Percentiles rank a stretch among this genome's conserved stretches.
Conservation (phyloP, 176 grass and related monocot genomes). For the Oryza brachyantha region DNA sequence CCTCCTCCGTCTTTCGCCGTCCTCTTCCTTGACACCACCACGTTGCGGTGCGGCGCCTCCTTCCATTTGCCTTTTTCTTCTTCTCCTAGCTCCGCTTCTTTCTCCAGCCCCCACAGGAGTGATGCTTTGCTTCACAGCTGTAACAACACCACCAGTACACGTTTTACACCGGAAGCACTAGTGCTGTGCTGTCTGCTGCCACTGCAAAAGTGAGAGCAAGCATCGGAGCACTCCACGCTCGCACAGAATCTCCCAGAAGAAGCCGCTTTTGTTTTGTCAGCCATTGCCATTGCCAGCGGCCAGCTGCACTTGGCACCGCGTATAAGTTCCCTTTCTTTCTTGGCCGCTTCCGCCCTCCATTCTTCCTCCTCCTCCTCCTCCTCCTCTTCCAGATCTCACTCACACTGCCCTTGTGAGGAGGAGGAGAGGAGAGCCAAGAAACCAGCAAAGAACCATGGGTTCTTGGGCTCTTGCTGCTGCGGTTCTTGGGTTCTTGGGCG, state of each 20-base stretch:
- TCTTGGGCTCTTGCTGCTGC: conserved; percentile 27
- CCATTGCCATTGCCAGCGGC: conserved; percentile 32
- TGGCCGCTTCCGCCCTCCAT: conserved; percentile 26
- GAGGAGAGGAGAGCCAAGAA: background rate
- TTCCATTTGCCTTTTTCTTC: background rate
- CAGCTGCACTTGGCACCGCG: conserved; percentile 26
- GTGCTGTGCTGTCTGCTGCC: background rate
- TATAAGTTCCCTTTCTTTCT: conserved; percentile 43
- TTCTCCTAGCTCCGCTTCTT: background rate
- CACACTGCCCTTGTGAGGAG: too few relatives aligned
- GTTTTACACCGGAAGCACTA: background rate
- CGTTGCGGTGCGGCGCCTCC: background rate
- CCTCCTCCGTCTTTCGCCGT: background rate
- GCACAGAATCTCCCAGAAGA: conserved; percentile 31
- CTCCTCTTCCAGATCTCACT: conserved; percentile 56
- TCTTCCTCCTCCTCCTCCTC: background rate
- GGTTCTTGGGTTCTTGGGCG: conserved; percentile 26
- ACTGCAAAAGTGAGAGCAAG: background rate
- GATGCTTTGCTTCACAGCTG: conserved; percentile 30
- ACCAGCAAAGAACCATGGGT: conserved; percentile 30
- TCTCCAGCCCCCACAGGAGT: background rate
- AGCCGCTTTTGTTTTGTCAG: conserved; percentile 18
- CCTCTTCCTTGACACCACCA: background rate
- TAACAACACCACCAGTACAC: background rate
- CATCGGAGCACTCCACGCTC: background rate